Conservation (phyloP, 1,284 basidiomycete genomes). For the Ceratobasidium papillatum region DNA sequence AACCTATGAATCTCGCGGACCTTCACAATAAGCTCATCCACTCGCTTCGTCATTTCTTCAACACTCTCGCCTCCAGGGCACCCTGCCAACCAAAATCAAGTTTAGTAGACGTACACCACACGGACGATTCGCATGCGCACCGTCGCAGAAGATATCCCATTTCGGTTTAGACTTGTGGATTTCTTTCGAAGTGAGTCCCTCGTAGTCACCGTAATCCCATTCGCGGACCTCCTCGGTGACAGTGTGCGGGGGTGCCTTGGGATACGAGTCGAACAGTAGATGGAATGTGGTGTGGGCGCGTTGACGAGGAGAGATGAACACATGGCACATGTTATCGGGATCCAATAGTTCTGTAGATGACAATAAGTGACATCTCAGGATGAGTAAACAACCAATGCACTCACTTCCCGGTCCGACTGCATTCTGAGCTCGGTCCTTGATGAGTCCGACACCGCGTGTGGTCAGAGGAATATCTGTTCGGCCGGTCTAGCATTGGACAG, state of each 20-base stretch:
- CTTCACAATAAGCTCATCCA: conserved; percentile 78
- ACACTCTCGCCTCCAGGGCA: conserved; percentile 89
- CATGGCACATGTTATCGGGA: conserved; percentile 77
- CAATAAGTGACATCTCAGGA: not conserved
- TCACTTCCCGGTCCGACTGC: conserved; percentile 81
- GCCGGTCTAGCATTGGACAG: conserved; percentile 71
- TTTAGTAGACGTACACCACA: not conserved
- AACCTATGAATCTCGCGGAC: conserved; percentile 79
- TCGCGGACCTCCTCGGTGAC: conserved; percentile 75
- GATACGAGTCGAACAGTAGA: conserved; percentile 72
- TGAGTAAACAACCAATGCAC: conserved; percentile 50
- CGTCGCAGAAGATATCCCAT: conserved; percentile 87
- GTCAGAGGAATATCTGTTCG: conserved; percentile 88
- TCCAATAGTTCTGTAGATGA: conserved; percentile 74
- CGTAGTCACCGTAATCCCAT: conserved; percentile 93
- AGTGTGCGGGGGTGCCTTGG: conserved; percentile 61
- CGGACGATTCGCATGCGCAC: conserved; percentile 53
- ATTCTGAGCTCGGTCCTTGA: conserved; percentile 68
- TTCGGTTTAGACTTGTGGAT: conserved; percentile 71
- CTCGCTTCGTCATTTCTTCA: conserved; percentile 78
- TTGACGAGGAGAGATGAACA: conserved; percentile 82
- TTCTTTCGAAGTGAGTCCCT: conserved; percentile 79
- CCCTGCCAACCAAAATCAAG: conserved; percentile 52
- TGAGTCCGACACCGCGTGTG: conserved; percentile 76
- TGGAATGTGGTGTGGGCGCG: conserved; percentile 88